Evolutionary conservation across 371 early-diverging fungal genomes (phyloP).

Genomic region (Mucor irregularis): DNA sequence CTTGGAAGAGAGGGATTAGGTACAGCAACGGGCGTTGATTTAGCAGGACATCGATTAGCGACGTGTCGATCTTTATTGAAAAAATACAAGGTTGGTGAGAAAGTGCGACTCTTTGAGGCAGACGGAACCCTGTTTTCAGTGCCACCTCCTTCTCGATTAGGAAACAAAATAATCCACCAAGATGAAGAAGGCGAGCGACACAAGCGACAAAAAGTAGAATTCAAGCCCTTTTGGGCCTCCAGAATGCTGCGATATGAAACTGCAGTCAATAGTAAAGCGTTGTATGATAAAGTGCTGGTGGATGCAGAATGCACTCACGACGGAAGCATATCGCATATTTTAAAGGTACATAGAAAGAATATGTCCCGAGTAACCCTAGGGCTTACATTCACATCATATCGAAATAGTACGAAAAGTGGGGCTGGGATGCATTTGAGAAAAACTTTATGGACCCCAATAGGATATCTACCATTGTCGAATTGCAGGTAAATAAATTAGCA

Average conservation of each 20-base stretch:
- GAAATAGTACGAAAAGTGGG: constrained; percentile 64
- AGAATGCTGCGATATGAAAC: constrained; percentile 64
- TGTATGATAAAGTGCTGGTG: constrained; percentile 89
- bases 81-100: constrained; percentile 62
- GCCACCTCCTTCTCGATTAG: constrained; percentile 63
- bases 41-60: constrained; percentile 71
- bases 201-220: constrained; percentile 14
- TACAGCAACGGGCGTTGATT: constrained; percentile 92
- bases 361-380: no score
- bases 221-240: constrained; percentile 80
- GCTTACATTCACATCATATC: no score
- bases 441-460: constrained; percentile 68
- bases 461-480: constrained; percentile 41
- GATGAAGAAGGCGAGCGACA: background rate
- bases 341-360: constrained; percentile 61
- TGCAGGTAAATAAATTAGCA: constrained; percentile 32
- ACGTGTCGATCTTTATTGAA: constrained; percentile 70
- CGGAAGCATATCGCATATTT: constrained; percentile 87
- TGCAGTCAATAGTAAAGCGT: constrained; percentile 32
- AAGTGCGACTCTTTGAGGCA: constrained; percentile 62
- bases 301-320: constrained; percentile 98
- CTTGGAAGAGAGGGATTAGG: constrained; percentile 62
- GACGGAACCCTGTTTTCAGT: constrained; percentile 86
- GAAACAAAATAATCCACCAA: constrained; percentile 13
- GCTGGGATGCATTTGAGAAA: constrained; percentile 69